Conservation (phyloP, 495 filamentous ascomycete genomes). For the Daldinia caldariorum region DNA sequence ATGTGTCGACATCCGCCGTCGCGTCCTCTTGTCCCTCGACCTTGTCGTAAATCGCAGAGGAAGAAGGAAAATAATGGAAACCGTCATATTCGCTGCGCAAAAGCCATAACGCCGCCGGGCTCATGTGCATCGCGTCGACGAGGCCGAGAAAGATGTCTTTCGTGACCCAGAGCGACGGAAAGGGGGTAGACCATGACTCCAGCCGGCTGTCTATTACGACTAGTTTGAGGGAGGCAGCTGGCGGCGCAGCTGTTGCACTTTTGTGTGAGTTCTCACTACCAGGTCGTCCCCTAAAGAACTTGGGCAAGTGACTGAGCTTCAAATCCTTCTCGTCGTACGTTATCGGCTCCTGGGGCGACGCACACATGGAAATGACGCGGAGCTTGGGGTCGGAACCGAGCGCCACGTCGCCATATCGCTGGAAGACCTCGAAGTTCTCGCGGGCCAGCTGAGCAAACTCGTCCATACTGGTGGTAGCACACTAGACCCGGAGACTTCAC, state of each 20-base stretch:
- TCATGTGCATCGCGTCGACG: constrained; percentile 31
- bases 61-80: constrained; percentile 28
- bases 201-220: constrained; percentile 33
- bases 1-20: constrained; percentile 23
- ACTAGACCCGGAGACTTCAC: constrained; percentile 24
- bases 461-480: constrained; percentile 31
- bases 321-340: constrained; percentile 30
- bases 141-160: constrained; percentile 34
- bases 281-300: constrained; percentile 24
- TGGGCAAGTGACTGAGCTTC: constrained; percentile 14
- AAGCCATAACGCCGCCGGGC: constrained; percentile 37
- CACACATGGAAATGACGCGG: constrained; percentile 25
- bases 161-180: constrained; percentile 25
- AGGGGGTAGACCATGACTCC: constrained; percentile 32
- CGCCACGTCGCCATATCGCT: constrained; percentile 28
- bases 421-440: constrained; percentile 41
- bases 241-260: background rate
- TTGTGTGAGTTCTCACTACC: background rate
- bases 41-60: background rate
- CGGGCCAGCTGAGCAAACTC: constrained; percentile 40
- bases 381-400: constrained; percentile 32
- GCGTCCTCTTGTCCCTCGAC: background rate
- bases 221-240: constrained; percentile 20
- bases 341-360: constrained; percentile 17
- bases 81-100: constrained; percentile 40